Evolutionary conservation across 495 filamentous ascomycete species (phyloP).

Genomic region (Lepraria neglecta): DNA sequence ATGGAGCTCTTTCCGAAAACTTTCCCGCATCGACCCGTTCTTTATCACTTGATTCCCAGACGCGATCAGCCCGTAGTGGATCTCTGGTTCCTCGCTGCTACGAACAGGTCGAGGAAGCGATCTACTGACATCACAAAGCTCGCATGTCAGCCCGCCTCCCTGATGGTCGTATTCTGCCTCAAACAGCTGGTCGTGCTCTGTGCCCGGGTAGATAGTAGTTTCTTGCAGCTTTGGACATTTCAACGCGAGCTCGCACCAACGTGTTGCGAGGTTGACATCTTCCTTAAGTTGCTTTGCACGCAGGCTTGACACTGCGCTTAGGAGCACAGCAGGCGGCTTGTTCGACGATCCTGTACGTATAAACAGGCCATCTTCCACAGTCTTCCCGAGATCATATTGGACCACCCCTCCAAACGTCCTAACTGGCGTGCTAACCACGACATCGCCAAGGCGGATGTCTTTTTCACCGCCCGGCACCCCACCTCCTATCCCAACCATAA

Average conservation of each 20-base stretch:
- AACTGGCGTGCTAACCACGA: constrained; percentile 38
- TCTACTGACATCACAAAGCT: constrained; percentile 18
- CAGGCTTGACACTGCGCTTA: too few species aligned
- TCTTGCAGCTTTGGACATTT: background rate
- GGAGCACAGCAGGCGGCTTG: constrained; percentile 19
- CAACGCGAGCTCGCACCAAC: too few species aligned
- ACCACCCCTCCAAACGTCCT: constrained; percentile 38
- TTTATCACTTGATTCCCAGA: constrained; percentile 31
- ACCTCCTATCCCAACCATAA: constrained; percentile 48
- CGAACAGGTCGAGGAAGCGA: constrained; percentile 15
- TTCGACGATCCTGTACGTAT: constrained; percentile 34
- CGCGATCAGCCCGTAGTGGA: constrained; percentile 35
- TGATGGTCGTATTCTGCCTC: background rate
- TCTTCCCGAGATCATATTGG: constrained; percentile 42
- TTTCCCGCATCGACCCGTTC: background rate
- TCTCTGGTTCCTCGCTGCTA: constrained; percentile 21
- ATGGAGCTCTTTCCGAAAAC: background rate
- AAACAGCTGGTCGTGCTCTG: background rate
- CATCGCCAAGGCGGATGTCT: constrained; percentile 40
- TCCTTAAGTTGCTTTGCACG: too few species aligned
- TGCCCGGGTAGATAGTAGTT: background rate
- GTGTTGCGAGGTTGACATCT: too few species aligned
- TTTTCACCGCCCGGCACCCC: constrained; percentile 29
- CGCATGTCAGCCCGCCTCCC: background rate
- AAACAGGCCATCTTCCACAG: constrained; percentile 27